phyloP scores from a whole-genome alignment of 2,329 filamentous ascomycete species.

The Calycina marina region DNA sequence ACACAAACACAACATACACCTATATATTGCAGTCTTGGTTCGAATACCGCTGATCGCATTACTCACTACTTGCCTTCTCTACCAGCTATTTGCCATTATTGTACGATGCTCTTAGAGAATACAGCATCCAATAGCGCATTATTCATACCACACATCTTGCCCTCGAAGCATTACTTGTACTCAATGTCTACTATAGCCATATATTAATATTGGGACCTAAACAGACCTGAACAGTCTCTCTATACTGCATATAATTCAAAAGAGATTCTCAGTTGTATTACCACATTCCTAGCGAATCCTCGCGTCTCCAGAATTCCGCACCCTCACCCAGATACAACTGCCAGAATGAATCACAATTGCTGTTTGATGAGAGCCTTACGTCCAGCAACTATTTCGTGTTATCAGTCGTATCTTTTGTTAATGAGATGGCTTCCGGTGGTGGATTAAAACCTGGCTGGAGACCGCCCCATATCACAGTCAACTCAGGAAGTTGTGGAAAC shows the following conservation, averaged over 20 bases:
- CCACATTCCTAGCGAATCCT: not conserved
- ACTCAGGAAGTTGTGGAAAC: constrained; percentile 40
- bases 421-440: constrained; percentile 9
- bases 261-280: not conserved
- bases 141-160: not conserved
- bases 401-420: not conserved
- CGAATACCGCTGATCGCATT: no score
- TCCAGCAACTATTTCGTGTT: not conserved
- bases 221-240: not conserved
- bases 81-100: not conserved
- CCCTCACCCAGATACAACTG: not conserved
- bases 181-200: not conserved
- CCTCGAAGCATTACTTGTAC: not conserved
- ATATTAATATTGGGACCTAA: not conserved
- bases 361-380: not conserved
- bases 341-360: not conserved
- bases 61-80: no score
- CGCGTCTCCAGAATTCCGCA: not conserved
- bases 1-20: no score
- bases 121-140: no score
- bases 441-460: constrained; percentile 7
- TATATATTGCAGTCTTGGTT: no score
- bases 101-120: no score
- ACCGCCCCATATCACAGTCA: constrained; percentile 48
- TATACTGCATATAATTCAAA: not conserved